phyloP scores from a whole-genome alignment of 192 early-diverging fungal species.

The Irineochytrium annulatum region DNA sequence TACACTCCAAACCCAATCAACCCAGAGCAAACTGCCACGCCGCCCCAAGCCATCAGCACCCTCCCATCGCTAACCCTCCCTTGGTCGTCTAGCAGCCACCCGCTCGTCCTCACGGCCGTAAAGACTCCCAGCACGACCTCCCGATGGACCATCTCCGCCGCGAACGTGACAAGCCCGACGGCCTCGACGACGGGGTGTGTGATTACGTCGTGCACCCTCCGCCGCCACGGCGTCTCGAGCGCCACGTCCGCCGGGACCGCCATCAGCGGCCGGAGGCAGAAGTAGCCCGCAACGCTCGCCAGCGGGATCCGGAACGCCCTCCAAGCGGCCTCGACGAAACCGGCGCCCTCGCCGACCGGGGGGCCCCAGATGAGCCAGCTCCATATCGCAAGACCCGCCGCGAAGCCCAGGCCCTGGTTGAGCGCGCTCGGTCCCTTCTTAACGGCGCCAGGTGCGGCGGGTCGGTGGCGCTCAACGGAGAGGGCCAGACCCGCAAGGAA shows the following conservation, averaged over 20 bases:
- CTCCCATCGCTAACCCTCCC: constrained; percentile 7
- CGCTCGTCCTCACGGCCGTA: neutral
- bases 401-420: constrained; percentile 4
- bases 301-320: constrained; percentile 15
- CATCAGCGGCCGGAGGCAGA: constrained; percentile 14
- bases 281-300: constrained; percentile 17
- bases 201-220: constrained; percentile 12
- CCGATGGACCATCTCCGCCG: constrained; percentile 16
- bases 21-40: constrained; percentile 4
- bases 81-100: neutral
- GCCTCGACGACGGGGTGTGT: constrained; percentile 15
- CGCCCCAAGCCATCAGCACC: constrained; percentile 8
- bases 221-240: constrained; percentile 5
- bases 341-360: neutral
- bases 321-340: neutral
- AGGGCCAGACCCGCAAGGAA: constrained; percentile 26
- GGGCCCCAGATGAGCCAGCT: neutral
- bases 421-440: constrained; percentile 4
- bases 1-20: constrained; percentile 11
- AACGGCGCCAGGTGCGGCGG: too few species aligned
- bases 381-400: constrained; percentile 4
- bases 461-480: constrained; percentile 13
- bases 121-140: constrained; percentile 14
- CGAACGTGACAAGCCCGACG: constrained; percentile 3
- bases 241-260: constrained; percentile 9